Evolutionary conservation across 2,329 filamentous ascomycete species (phyloP), one percentile per base, ranked within the genome.

Genomic region (Sclerotinia sclerotiorum): DNA sequence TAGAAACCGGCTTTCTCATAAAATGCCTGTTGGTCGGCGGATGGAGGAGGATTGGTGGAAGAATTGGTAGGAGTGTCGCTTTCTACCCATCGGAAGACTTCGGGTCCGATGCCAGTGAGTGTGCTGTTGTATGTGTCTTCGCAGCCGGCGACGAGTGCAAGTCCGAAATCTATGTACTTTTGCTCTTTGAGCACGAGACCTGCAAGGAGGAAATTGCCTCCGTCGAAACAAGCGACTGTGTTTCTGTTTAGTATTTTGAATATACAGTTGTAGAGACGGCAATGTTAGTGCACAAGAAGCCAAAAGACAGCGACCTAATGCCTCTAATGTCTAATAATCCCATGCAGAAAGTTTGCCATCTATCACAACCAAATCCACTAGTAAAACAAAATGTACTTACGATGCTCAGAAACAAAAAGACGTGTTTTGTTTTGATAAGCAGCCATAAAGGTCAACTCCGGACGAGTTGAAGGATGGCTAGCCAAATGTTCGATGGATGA

Each of bases 121-220:
- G 90, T 93, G 35, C 81, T 78, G 27, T 77, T 81, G 80, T 97
- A 97, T 0, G 91, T 93, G 44, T 86, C 86, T 78, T 88, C 89
- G 80, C 93, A 97, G 1, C 86, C 88, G 21, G 88, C 82, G 6
- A 92, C 87, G 32, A 97, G 85, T 8, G 84, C 78, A 17, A 96
- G 83, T 17, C 93, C 93, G 72, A 92, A 93, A 60, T 92, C 81
- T 65, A 90, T 82, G 78, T 94, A 94, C 27, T 87, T 84, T 56
- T 87, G 81, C 62, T 86, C 80, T 58, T 84, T 79, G 49, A 97
- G 85, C 0, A 89, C 86, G 32, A 90, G 84, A 5, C 92, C 93
- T 29, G 90, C 93, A 24, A 97, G 86, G 73, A 97, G 88, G 80
- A 96, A 93, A 78, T 90, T 96, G 21, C 93, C 93, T 46, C 91